These are phyloP conservation scores for Rhinocladiella similis DNA, from an alignment of 2,329 filamentous ascomycete species.

Conservation along the genomic window DNA sequence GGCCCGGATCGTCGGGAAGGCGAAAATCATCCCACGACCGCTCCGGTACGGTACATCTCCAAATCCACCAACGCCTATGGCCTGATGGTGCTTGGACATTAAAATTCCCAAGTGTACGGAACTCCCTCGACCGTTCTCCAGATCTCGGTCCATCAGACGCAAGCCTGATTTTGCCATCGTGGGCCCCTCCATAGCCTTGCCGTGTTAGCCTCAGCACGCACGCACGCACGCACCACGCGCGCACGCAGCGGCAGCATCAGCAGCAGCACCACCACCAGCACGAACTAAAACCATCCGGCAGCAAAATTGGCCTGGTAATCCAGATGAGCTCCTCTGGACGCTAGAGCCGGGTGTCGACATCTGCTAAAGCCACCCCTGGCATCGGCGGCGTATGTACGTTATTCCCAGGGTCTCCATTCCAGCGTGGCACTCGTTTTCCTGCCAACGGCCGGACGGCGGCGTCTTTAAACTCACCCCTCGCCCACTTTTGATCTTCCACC, in stretches of 20 bases:
- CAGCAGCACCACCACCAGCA: neutral
- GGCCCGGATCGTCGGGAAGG: too few species aligned
- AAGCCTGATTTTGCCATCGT: neutral
- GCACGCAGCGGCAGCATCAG: neutral
- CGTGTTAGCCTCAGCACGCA: neutral
- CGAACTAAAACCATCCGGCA: neutral
- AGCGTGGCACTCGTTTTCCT: neutral
- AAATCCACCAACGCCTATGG: neutral
- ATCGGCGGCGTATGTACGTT: neutral
- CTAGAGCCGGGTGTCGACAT: conserved; percentile 1
- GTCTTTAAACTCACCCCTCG: conserved; percentile 24
- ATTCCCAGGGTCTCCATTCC: conserved; percentile 1
- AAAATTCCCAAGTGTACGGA: too few species aligned
- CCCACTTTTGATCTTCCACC: conserved; percentile 29
- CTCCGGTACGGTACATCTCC: too few species aligned
- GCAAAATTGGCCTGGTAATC: neutral
- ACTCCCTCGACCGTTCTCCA: neutral
- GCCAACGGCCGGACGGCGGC: conserved; percentile 16
- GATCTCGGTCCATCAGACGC: neutral
- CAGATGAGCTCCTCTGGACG: neutral
- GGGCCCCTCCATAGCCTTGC: neutral
- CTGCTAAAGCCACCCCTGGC: neutral
- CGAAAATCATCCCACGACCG: too few species aligned
- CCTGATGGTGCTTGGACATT: neutral
- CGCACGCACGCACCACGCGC: neutral